Percentiles rank a stretch among this genome's conserved stretches.
phyloP scores from a whole-genome alignment of 768 basidiomycete genomes.

The Lentinus tigrinus region DNA sequence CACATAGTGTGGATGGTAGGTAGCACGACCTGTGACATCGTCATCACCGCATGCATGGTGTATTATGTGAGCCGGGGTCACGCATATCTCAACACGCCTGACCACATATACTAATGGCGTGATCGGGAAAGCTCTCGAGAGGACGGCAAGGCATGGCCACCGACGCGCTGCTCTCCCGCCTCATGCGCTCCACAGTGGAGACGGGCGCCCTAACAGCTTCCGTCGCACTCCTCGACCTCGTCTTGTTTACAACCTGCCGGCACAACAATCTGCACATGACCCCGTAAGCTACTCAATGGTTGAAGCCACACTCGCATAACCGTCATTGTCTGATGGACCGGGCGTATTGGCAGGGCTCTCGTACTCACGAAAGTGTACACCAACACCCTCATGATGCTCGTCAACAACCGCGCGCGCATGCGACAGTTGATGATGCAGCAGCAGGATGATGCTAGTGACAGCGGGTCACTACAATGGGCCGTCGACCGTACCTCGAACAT shows the following conservation, averaged over 20 bases:
- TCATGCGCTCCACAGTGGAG: conserved; percentile 5
- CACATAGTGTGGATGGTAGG: conserved; percentile 2
- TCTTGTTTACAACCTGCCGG: background rate
- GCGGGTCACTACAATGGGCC: too few relatives aligned
- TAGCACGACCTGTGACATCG: background rate
- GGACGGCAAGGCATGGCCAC: background rate
- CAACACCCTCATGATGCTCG: background rate
- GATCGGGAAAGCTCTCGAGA: background rate
- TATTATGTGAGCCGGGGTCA: background rate
- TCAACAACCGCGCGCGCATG: conserved; percentile 2
- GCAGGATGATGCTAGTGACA: too few relatives aligned
- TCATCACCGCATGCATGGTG: background rate
- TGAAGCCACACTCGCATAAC: background rate
- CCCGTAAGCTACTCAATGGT: background rate
- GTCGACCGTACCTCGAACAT: too few relatives aligned
- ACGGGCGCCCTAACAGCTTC: conserved; percentile 1
- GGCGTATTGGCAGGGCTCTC: background rate
- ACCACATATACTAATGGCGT: background rate
- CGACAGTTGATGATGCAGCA: background rate
- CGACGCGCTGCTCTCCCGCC: background rate
- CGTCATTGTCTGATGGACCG: too few relatives aligned
- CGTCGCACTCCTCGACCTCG: background rate
- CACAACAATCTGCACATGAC: conserved; percentile 7
- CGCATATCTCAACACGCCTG: background rate
- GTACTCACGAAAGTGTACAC: conserved; percentile 3